Percentiles rank a stretch among this genome's conserved stretches.
These are phyloP conservation scores for Penicillium angulare DNA, from an alignment of 495 filamentous ascomycete genomes.

Conservation along the genomic window DNA sequence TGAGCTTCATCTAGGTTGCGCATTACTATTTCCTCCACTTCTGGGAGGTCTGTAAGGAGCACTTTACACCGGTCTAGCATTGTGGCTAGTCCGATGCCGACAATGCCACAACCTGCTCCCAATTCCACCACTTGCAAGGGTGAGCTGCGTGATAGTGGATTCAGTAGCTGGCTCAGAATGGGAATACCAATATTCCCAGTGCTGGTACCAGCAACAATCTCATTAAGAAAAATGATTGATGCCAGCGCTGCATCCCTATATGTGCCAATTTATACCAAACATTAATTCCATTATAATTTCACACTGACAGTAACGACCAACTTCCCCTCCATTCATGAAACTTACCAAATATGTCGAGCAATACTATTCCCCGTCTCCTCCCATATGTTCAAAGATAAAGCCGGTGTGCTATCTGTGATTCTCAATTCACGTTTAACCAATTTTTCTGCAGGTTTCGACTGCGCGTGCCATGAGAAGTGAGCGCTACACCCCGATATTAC, in stretches of 20 bases:
- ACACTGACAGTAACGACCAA: too few species aligned
- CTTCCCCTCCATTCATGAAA: not conserved
- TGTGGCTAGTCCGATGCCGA: conserved; percentile 72
- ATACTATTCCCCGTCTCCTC: conserved; percentile 97
- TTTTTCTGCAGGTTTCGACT: conserved; percentile 40
- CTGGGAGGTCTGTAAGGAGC: conserved; percentile 77
- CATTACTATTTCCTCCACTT: conserved; percentile 65
- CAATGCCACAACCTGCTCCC: conserved; percentile 80
- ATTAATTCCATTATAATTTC: not conserved
- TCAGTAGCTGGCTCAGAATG: conserved; percentile 27
- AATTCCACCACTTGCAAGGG: conserved; percentile 67
- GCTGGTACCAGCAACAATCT: conserved; percentile 16
- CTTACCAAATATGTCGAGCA: conserved; percentile 89
- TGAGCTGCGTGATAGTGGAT: conserved; percentile 12
- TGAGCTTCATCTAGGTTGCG: conserved; percentile 52
- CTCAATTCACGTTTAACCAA: conserved; percentile 54
- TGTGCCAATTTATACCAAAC: too few species aligned
- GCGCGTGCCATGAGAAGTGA: conserved; percentile 38
- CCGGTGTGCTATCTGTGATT: conserved; percentile 14
- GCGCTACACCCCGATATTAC: conserved; percentile 59
- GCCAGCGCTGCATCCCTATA: conserved; percentile 68
- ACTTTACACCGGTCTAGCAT: conserved; percentile 55
- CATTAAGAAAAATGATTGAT: conserved; percentile 45
- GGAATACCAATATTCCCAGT: too few species aligned
- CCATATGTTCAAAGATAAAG: conserved; percentile 52